Conservation (phyloP, 495 filamentous ascomycete species). For the Cercophora scortea region DNA sequence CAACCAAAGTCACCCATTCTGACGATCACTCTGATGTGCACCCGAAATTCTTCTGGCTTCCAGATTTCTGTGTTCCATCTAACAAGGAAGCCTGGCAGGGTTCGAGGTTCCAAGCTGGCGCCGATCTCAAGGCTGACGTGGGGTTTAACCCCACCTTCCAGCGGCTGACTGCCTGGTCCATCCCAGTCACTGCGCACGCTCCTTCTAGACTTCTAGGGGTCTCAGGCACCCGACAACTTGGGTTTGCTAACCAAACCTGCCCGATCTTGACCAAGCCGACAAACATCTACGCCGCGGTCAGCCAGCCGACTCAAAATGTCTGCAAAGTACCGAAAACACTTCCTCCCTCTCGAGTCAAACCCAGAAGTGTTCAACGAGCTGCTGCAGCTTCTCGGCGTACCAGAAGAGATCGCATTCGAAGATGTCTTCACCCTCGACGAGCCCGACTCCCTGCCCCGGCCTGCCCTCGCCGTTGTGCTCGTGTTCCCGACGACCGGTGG, state of each 20-base stretch:
- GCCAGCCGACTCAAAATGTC: neutral
- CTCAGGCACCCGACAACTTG: no score
- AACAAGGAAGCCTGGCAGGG: no score
- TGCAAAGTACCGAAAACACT: constrained; percentile 14
- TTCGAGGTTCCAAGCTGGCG: no score
- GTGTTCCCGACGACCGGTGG: constrained; percentile 54
- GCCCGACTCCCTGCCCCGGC: constrained; percentile 58
- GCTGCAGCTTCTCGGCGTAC: constrained; percentile 55
- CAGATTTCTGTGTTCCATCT: neutral
- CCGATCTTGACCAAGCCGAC: no score
- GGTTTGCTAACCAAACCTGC: no score
- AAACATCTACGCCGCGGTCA: no score
- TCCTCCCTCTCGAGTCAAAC: constrained; percentile 30
- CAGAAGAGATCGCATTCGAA: constrained; percentile 52
- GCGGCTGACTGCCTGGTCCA: no score
- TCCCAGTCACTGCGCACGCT: no score
- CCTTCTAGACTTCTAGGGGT: no score
- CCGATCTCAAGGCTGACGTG: no score
- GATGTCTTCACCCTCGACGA: constrained; percentile 68
- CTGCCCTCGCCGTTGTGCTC: constrained; percentile 60
- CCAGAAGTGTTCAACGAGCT: constrained; percentile 35
- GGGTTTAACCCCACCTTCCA: no score
- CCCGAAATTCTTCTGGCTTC: neutral
- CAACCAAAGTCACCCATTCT: neutral
- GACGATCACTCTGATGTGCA: neutral